Conservation (phyloP, 2,329 filamentous ascomycete genomes). For the Xylaria sp. region DNA sequence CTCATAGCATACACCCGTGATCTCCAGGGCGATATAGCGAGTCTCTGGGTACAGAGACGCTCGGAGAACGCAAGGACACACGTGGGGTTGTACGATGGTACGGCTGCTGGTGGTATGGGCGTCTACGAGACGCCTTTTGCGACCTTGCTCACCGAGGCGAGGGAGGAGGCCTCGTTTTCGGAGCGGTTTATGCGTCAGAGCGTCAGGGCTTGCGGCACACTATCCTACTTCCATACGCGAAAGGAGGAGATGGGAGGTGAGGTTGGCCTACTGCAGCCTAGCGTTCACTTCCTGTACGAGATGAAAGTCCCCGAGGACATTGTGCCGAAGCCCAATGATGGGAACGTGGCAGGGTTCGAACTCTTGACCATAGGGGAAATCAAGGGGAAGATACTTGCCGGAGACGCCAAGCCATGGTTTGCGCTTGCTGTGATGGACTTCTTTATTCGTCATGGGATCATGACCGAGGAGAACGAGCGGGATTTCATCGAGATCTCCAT, state of each 20-base stretch:
- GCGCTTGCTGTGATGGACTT: conserved; percentile 76
- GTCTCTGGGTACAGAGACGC: conserved; percentile 76
- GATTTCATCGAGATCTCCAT: conserved; percentile 71
- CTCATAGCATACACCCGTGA: conserved; percentile 67
- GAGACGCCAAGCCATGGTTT: conserved; percentile 79
- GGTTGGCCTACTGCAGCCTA: conserved; percentile 70
- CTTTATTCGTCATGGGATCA: conserved; percentile 74
- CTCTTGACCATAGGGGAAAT: conserved; percentile 65
- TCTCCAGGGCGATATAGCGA: conserved; percentile 54
- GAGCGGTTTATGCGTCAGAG: conserved; percentile 65
- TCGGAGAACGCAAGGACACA: conserved; percentile 74
- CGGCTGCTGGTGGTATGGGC: conserved; percentile 76
- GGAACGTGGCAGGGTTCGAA: conserved; percentile 67
- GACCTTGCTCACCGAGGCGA: conserved; percentile 73
- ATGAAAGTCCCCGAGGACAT: conserved; percentile 66
- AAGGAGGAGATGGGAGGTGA: conserved; percentile 73
- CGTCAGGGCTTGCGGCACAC: conserved; percentile 65
- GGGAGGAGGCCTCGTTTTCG: conserved; percentile 76
- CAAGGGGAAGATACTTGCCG: conserved; percentile 65
- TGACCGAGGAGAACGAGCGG: conserved; percentile 72
- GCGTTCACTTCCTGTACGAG: conserved; percentile 78
- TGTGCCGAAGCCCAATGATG: conserved; percentile 70
- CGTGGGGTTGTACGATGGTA: conserved; percentile 77
- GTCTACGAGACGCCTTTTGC: conserved; percentile 72
- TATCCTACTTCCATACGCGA: conserved; percentile 75